Evolutionary conservation across 2,329 filamentous ascomycete species (phyloP).

Genomic region (Epichloe hybrida): DNA sequence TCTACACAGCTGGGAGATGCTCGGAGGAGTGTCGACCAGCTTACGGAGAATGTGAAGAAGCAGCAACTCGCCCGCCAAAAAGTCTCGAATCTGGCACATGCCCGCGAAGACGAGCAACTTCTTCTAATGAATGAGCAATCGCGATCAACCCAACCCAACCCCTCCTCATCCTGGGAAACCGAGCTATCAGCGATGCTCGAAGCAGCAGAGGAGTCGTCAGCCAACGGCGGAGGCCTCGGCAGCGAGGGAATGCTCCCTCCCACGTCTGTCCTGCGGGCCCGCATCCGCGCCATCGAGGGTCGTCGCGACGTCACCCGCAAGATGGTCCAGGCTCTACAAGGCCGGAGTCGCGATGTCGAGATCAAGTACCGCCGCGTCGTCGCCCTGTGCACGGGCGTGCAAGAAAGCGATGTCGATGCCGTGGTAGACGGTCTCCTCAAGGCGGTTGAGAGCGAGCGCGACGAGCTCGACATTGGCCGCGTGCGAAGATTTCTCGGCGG

Average conservation of each 20-base stretch:
- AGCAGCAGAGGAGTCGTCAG: conserved; percentile 23
- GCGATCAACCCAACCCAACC: conserved; percentile 29
- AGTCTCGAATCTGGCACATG: conserved; percentile 63
- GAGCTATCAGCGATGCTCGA: conserved; percentile 36
- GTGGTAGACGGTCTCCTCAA: conserved; percentile 67
- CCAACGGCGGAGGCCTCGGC: conserved; percentile 22
- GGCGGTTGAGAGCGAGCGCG: conserved; percentile 78
- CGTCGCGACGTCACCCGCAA: conserved; percentile 55
- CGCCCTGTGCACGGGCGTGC: conserved; percentile 68
- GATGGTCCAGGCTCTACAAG: conserved; percentile 58
- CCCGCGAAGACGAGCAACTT: conserved; percentile 55
- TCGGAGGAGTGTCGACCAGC: conserved; percentile 55
- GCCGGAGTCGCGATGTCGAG: conserved; percentile 71
- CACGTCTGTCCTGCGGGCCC: conserved; percentile 47
- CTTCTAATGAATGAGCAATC: conserved; percentile 29
- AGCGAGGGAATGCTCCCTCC: conserved; percentile 39
- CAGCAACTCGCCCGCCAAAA: conserved; percentile 56
- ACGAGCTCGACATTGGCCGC: conserved; percentile 60
- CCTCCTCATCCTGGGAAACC: conserved; percentile 37
- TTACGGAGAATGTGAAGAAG: conserved; percentile 52
- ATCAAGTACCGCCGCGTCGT: conserved; percentile 82
- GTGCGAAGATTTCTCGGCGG: conserved; percentile 69
- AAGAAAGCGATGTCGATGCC: conserved; percentile 66
- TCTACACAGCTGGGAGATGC: conserved; percentile 69
- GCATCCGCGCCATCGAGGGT: conserved; percentile 54